phyloP scores from a whole-genome alignment of 164 flowering plant genomes.

The Vitis labrusca region DNA sequence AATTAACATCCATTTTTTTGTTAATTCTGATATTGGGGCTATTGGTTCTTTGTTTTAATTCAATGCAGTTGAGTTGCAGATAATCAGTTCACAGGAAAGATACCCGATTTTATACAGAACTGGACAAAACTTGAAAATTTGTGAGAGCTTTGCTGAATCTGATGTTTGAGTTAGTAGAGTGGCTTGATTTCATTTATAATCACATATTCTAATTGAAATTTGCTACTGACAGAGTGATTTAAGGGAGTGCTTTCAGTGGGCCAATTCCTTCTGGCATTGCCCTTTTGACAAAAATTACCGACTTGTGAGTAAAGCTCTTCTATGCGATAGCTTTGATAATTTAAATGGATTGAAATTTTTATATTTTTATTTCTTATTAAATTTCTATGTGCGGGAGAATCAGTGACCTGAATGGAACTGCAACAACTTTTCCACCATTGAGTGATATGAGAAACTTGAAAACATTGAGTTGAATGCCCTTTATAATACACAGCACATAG shows the following conservation, averaged over 20 bases:
- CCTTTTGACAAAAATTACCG: constrained; percentile 20
- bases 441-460: constrained; percentile 22
- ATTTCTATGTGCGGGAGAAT: constrained; percentile 49
- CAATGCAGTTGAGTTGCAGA: constrained; percentile 42
- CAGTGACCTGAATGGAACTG: constrained; percentile 57
- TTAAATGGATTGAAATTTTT: too few relatives aligned
- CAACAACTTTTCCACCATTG: constrained; percentile 45
- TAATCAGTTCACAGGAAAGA: constrained; percentile 44
- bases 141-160: constrained; percentile 20
- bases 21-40: too few relatives aligned
- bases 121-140: constrained; percentile 32
- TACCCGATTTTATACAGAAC: constrained; percentile 50
- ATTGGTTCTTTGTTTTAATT: not conserved
- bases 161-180: not conserved
- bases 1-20: too few relatives aligned
- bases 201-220: not conserved
- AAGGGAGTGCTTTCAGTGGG: constrained; percentile 41
- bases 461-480: constrained; percentile 27
- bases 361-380: not conserved
- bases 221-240: constrained; percentile 25
- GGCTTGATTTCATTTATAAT: not conserved
- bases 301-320: constrained; percentile 27
- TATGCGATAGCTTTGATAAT: not conserved
- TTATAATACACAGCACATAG: too few relatives aligned
- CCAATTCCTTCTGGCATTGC: constrained; percentile 43